phyloP scores from a whole-genome alignment of 1,284 basidiomycete genomes.

The Austroboletus niveus region DNA sequence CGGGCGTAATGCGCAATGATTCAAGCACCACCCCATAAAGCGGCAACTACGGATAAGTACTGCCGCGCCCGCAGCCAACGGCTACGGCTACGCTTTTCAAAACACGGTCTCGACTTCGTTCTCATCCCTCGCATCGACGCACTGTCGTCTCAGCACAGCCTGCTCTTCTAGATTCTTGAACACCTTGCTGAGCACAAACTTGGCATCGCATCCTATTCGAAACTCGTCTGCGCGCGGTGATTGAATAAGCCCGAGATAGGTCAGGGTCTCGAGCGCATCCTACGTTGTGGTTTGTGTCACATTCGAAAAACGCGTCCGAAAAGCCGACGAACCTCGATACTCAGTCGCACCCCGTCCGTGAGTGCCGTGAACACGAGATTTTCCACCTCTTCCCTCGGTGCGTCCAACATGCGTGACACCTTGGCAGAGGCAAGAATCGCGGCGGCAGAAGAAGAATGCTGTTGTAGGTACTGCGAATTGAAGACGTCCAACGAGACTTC shows the following conservation, averaged over 20 bases:
- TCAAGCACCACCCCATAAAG: no score
- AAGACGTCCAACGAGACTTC: constrained; percentile 60
- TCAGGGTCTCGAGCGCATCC: constrained; percentile 47
- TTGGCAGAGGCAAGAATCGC: constrained; percentile 64
- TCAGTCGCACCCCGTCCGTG: constrained; percentile 43
- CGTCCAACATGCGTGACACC: constrained; percentile 45
- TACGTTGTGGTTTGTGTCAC: constrained; percentile 18
- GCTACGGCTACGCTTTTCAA: constrained; percentile 6
- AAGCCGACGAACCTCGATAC: constrained; percentile 47
- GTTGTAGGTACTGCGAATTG: constrained; percentile 77
- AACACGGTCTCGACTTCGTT: constrained; percentile 25
- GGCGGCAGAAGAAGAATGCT: constrained; percentile 45
- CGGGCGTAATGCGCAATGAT: no score
- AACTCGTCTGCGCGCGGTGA: constrained; percentile 61
- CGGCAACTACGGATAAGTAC: no score
- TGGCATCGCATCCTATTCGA: constrained; percentile 46
- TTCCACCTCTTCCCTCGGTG: constrained; percentile 58
- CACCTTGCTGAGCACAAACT: constrained; percentile 60
- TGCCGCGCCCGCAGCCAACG: no score
- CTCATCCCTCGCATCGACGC: constrained; percentile 25
- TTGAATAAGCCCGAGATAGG: constrained; percentile 47
- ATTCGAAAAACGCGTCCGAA: neutral
- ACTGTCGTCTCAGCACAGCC: constrained; percentile 21
- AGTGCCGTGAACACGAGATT: constrained; percentile 54
- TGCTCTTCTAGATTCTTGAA: constrained; percentile 58